Base-by-base conservation (phyloP, 495 filamentous ascomycete genomes). In the Podospora pseudoanserina region DNA sequence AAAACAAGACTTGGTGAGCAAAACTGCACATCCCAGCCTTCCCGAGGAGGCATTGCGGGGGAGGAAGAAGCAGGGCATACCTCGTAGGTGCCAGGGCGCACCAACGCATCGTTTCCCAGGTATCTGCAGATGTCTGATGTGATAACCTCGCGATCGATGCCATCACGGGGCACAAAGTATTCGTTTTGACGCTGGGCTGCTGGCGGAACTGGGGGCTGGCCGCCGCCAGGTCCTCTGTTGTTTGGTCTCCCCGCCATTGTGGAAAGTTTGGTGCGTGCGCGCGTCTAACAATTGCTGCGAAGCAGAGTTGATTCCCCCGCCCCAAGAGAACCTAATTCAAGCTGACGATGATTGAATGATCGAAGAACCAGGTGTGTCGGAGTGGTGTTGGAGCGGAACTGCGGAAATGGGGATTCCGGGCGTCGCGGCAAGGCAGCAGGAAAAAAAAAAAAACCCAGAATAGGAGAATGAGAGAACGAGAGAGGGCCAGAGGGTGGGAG, bases 101-200 rank as follows among this genome's bases (percentile, higher is more conserved):
- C 92, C 71, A 93, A 86, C 39, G 93, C 93, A 85, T 97, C 93
- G 75, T 91, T 92, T 71, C 93, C 93, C 67, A 97, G 87, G 76
- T 95, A 97, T 77, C 92, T 90, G 83, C 93, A 96, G 68, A 97
- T 94, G 81, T 97, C 93, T 76, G 93, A 91, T 75, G 92, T 92
- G 80, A 97, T 95, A 74, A 97, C 93, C 79, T 97, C 92, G 69
- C 93, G 87, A 79, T 91, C 90, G 78, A 97, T 97, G 74, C 93
- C 92, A 71, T 95, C 91, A 71, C 91, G 91, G 27, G 90, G 90
- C 65, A 94, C 88, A 78, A 96, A 97, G 77, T 92, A 94, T 82
- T 92, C 89, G 79, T 92, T 92, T 76, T 89, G 88, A 75, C 89
- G 88, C 70, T 80, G 81, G 66, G 78, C 70, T 68, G 72, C 67